Base-by-base conservation (phyloP, 2,329 filamentous ascomycete species). In the Metarhizium brunneum region DNA sequence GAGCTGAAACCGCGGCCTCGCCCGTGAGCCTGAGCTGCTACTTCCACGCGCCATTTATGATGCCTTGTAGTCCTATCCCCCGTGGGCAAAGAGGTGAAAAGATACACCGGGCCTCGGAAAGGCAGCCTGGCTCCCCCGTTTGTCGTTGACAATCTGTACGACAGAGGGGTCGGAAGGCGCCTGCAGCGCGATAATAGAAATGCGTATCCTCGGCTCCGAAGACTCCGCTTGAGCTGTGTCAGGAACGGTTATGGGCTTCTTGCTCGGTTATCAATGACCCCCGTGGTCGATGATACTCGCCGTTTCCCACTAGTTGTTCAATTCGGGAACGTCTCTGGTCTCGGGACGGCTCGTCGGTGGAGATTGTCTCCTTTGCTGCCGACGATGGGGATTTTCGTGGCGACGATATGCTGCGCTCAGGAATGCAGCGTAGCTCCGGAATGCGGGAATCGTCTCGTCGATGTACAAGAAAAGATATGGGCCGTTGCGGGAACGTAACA, bases 1-100 rank as follows among this genome's bases (percentile, higher is more conserved):
- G 59, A 77, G 63, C 61, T 74, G 73, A 56, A 79, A 73, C 61
- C 63, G 70, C 58, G 68, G 65, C 63, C 66, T 68, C 47, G 60
- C 63, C 58, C 59, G 60, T 13, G 56, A 59, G 38, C 63, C 66
- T 47, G 63, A 64, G 49, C 48, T 57, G 58, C 61, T 59, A 57
- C 62, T 63, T 58, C 55, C 59, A 54, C 59, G 57, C 32, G 63
- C 59, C 59, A 58, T 57, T 16, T 36, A 38, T n/a, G 11, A 32
- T 20, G 40, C 10, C 13, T 29, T 38, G 3, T 20, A 38, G 40
- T 16, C 35, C 16, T 18, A 20, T 5, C 50, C 47, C 25, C 16
- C 53, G 20, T 50, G 35, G n/a, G 13, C 45, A 16, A 14, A 8
- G 14, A 14, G 20, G 32, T 25, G 4, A 11, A 42, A 16, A 36